Base-by-base conservation (phyloP, 2,329 filamentous ascomycete genomes). In the Alternaria consortialis region DNA sequence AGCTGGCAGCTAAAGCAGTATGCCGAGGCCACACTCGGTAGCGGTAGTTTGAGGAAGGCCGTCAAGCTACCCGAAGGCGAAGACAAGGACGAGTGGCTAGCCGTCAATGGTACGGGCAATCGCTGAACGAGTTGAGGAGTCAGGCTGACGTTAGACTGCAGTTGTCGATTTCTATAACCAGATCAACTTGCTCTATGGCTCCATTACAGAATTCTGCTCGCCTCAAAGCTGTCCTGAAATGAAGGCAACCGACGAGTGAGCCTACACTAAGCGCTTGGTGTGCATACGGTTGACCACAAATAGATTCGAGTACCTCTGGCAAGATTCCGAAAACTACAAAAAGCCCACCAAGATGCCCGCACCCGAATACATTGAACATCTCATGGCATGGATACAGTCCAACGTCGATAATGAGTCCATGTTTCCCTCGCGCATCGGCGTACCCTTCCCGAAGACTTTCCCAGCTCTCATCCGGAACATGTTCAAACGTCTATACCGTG, bases 101-200 rank as follows among this genome's bases (percentile, higher is more conserved):
- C 95, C 29, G 95, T 99, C 72, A 99, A 99, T 82, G 91, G 94
- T 97, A 83, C 72, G 88, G 17, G 27, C 8, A 11, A 32, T 12
- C 25, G 42, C 34, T 60, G 17, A 46, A 23, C 7, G 25, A 27
- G 57, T 25, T n/a, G 29, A 29, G 44, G 15, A 44, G 47, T n/a
- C 52, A 37, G 42, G 67, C 65, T 67, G 42, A 72, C 25, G 31
- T 29, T n/a, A 9, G 12, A 39, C 31, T 11, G n/a, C 48, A 97
- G 94, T 99, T 84, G 95, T 99, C 83, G 95, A 99, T 82, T 99
- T 99, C 82, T 99, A 99, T 88, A 99, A 99, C 84, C 95, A 99
- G 82, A 97, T 99, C 84, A 99, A 99, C 82, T 87, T 99, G 36
- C 90, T 99, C 61, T 99, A 99, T 79, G 96, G 96, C 61, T 95